Evolutionary conservation across 148 eudicot genomes (phyloP).

Genomic region (Linanthus parryae): DNA sequence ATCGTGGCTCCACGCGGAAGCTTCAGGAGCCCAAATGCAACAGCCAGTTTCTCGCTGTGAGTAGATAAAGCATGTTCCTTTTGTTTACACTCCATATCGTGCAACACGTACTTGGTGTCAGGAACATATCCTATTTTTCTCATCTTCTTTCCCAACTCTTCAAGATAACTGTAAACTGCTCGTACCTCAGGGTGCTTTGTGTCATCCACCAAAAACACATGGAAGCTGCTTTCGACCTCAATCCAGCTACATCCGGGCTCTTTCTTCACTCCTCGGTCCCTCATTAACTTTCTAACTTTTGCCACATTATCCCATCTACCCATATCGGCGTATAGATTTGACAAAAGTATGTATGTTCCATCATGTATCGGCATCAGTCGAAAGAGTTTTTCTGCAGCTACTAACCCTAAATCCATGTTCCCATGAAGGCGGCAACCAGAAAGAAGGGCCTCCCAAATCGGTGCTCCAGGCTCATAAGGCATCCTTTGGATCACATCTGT

Average conservation of each 20-base stretch:
- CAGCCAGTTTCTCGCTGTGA: slow-evolving; percentile 70
- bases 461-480: slow-evolving; percentile 46
- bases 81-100: slow-evolving; percentile 56
- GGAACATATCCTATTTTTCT: slow-evolving; percentile 59
- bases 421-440: slow-evolving; percentile 49
- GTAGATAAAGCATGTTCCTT: slow-evolving; percentile 49
- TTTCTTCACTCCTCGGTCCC: slow-evolving; percentile 62
- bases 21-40: slow-evolving; percentile 58
- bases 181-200: slow-evolving; percentile 49
- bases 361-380: slow-evolving; percentile 42
- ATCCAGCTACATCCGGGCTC: slow-evolving; percentile 80
- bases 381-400: slow-evolving; percentile 45
- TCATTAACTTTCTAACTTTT: slow-evolving; percentile 45
- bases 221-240: slow-evolving; percentile 48
- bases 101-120: slow-evolving; percentile 46
- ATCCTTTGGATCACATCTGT: slow-evolving; percentile 33
- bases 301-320: slow-evolving; percentile 51
- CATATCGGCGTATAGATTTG: slow-evolving; percentile 50
- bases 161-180: slow-evolving; percentile 45
- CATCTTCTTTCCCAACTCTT: slow-evolving; percentile 36
- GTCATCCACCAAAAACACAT: slow-evolving; percentile 60
- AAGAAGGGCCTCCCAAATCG: slow-evolving; percentile 59
- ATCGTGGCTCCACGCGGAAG: slow-evolving; percentile 54
- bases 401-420: slow-evolving; percentile 47
- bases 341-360: slow-evolving; percentile 52